Conservation (phyloP, 2,329 filamentous ascomycete genomes). For the Scedosporium boydii region DNA sequence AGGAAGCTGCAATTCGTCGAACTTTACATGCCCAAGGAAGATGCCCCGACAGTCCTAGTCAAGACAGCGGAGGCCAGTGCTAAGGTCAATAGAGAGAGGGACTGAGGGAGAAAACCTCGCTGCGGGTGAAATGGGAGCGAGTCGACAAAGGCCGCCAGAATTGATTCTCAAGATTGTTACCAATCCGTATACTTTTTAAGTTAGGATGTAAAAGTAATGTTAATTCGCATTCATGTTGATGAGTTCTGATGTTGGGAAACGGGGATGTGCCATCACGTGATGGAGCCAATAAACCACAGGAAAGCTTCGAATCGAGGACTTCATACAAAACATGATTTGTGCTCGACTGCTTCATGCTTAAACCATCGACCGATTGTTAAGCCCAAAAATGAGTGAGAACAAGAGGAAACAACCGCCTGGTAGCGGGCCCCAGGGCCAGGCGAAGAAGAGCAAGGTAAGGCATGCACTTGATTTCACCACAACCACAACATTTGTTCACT, state of each 20-base stretch:
- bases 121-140: too few species aligned
- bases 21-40: conserved; percentile 69
- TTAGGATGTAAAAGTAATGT: too few species aligned
- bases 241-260: too few species aligned
- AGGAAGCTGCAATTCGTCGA: conserved; percentile 63
- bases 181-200: too few species aligned
- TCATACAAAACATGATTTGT: too few species aligned
- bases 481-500: neutral
- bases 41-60: conserved; percentile 63
- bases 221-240: too few species aligned
- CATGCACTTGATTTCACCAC: neutral
- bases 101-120: conserved; percentile 13
- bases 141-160: too few species aligned
- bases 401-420: conserved; percentile 15
- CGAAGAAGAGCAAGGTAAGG: conserved; percentile 33
- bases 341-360: too few species aligned
- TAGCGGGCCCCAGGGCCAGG: conserved; percentile 15
- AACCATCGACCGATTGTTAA: neutral
- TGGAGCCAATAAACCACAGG: too few species aligned
- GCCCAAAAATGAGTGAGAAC: neutral
- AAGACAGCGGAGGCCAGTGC: conserved; percentile 63
- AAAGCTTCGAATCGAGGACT: too few species aligned
- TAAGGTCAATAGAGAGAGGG: conserved; percentile 48
- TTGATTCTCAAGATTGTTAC: too few species aligned
- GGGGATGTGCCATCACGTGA: too few species aligned